phyloP scores from a whole-genome alignment of 164 flowering plant species.

The Platanus orientalis region DNA sequence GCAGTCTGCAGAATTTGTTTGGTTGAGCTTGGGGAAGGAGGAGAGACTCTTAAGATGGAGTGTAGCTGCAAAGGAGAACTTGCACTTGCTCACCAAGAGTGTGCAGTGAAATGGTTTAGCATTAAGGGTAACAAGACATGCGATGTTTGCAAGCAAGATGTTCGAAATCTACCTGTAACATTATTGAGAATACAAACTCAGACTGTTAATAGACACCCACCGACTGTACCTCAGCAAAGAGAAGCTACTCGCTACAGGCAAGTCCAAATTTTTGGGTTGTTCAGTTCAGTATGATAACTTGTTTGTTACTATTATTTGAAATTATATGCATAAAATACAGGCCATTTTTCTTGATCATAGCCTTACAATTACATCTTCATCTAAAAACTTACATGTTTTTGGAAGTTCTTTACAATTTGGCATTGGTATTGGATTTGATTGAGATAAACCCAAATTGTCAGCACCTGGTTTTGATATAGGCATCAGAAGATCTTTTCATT shows the following conservation, averaged over 20 bases:
- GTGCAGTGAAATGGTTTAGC: conserved; percentile 90
- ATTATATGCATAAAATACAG: no score
- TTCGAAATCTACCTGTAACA: conserved; percentile 70
- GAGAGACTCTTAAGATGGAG: conserved; percentile 74
- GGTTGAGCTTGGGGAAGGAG: conserved; percentile 73
- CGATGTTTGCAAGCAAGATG: conserved; percentile 79
- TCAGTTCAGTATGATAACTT: no score
- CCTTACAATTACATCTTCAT: no score
- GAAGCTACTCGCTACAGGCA: conserved; percentile 57
- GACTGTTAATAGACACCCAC: conserved; percentile 33
- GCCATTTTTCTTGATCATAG: no score
- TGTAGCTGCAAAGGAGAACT: conserved; percentile 92
- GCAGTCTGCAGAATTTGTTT: conserved; percentile 86
- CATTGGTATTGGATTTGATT: no score
- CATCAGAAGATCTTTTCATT: no score
- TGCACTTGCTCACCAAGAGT: conserved; percentile 79
- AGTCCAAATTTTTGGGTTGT: no score
- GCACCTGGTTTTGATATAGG: no score
- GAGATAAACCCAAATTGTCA: no score
- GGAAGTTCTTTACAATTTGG: no score
- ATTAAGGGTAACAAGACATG: conserved; percentile 81
- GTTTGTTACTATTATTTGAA: no score
- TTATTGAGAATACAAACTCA: conserved; percentile 53
- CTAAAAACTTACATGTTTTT: no score
- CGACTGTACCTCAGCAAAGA: conserved; percentile 33